phyloP scores from a whole-genome alignment of 2,329 filamentous ascomycete genomes.

The Talaromyces verruculosus region DNA sequence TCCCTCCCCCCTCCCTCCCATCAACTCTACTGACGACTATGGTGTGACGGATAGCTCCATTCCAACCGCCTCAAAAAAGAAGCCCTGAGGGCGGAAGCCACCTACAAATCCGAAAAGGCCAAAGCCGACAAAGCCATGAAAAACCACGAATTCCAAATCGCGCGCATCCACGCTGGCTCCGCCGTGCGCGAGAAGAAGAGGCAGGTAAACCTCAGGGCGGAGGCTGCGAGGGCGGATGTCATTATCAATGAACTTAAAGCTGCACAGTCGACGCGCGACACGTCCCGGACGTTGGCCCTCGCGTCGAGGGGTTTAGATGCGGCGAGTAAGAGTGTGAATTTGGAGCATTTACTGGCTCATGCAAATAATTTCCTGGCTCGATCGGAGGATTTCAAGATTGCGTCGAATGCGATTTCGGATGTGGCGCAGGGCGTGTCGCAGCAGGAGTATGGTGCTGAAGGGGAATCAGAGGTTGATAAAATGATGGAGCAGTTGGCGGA shows the following conservation, averaged over 20 bases:
- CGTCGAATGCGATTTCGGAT: conserved; percentile 43
- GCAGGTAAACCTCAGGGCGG: conserved; percentile 46
- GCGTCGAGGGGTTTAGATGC: conserved; percentile 48
- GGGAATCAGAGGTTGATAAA: conserved; percentile 43
- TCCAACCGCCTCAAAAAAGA: conserved; percentile 51
- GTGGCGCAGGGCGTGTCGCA: conserved; percentile 44
- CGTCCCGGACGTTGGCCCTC: conserved; percentile 46
- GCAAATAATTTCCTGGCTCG: conserved; percentile 46
- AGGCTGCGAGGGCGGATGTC: conserved; percentile 50
- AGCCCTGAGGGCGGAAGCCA: conserved; percentile 47
- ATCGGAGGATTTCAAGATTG: conserved; percentile 47
- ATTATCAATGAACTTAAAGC: conserved; percentile 52
- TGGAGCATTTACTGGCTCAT: conserved; percentile 45
- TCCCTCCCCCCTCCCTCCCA: not conserved
- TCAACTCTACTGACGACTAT: not conserved
- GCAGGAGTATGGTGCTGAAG: conserved; percentile 48
- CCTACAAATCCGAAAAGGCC: conserved; percentile 49
- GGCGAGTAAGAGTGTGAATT: conserved; percentile 47
- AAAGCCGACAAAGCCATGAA: conserved; percentile 52
- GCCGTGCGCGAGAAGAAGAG: conserved; percentile 50
- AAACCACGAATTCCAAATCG: conserved; percentile 51
- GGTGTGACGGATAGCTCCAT: conserved; percentile 35
- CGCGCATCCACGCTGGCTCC: conserved; percentile 49
- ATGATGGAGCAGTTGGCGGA: conserved; percentile 48
- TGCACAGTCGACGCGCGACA: conserved; percentile 49